A percentile compares a stretch with the other conserved stretches of the same genome.
These are phyloP conservation scores for Sisymbrium irio DNA, from an alignment of 345 rosid species.

Conservation along the genomic window DNA sequence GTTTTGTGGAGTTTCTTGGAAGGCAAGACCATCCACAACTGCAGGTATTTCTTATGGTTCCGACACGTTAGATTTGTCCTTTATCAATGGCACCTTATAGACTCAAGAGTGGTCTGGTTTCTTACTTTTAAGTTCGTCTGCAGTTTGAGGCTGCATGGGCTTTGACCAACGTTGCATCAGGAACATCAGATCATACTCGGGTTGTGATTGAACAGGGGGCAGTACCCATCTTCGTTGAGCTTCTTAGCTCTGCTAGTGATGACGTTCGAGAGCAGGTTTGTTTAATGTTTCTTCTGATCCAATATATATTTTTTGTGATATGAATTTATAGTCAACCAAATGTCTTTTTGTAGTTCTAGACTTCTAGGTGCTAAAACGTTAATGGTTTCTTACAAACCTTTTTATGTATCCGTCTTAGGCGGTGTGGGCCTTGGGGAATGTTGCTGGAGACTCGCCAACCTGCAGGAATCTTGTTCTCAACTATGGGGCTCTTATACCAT, in stretches of 20 bases:
- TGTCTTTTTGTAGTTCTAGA: background rate
- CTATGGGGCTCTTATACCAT: conserved; percentile 61
- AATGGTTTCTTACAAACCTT: conserved; percentile 12
- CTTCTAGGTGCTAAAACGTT: conserved; percentile 4
- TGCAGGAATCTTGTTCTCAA: conserved; percentile 73
- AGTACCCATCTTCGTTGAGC: conserved; percentile 74
- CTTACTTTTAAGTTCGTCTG: conserved; percentile 19
- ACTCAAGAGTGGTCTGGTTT: background rate
- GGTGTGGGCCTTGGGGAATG: conserved; percentile 81
- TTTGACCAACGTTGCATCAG: conserved; percentile 85
- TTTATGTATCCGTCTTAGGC: conserved; percentile 40
- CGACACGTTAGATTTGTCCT: conserved; percentile 4
- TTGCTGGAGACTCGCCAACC: conserved; percentile 73
- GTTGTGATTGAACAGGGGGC: conserved; percentile 85
- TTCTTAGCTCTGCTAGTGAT: conserved; percentile 75
- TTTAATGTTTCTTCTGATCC: background rate
- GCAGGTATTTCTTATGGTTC: conserved; percentile 45
- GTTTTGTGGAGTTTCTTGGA: conserved; percentile 77
- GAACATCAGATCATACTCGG: conserved; percentile 79
- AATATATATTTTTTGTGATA: background rate
- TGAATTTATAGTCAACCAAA: conserved; percentile 1
- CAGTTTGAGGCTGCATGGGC: conserved; percentile 98
- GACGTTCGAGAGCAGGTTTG: conserved; percentile 86
- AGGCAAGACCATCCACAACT: conserved; percentile 74
- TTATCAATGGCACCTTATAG: background rate